Evolutionary conservation across 2,329 filamentous ascomycete species (phyloP), one percentile per base, ranked within the genome.

Genomic region (Cladosporium halotolerans): DNA sequence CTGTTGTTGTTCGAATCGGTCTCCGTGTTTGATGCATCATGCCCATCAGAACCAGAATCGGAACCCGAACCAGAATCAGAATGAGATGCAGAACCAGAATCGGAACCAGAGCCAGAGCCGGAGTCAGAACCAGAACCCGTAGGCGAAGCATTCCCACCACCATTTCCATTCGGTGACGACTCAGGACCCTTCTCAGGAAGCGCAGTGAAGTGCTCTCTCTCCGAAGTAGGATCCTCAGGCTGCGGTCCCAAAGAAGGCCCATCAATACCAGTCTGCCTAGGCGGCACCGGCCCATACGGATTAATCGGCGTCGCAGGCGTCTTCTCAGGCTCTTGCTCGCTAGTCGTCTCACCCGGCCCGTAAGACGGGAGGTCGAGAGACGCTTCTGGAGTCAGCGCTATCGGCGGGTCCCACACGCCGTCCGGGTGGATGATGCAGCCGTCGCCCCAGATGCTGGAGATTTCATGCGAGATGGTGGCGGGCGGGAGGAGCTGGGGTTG

Each of bases 351-450:
- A 28, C 40, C 41, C 16, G 51, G 51, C 11, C 43, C 43, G 6
- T 11, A 41, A 6, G 43, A 46, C 16, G 51, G 51, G 10, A 46
- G 28, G 6, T 41, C 36, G 9, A 53, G 6, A 8, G 44, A 34
- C 2, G 43, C 51, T 8, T 53, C 38, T 1, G 43, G 42, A 2
- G 50, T 54, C 39, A 60, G 40, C 2, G 58, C 58, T 10, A 60
- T 54, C 3, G 58, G 58, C 14, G 58, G 58, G 32, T 60, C 58
- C 57, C 57, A 60, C 10, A 55, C 49, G 1, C 59, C 59, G 39
- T 59, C 55, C 2, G 57, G 54, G 13, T 54, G 49, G 33, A 57
- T 57, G 9, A 53, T 33, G n/a, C 57, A 58, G 28, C 33, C 40
- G 4, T 42, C 19, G 4, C 56, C 58, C 58, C 58, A 60, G 4